Percentiles rank a stretch among this genome's conserved stretches.
Evolutionary conservation across 768 basidiomycete species (phyloP).

Genomic region (Brasilioporus rufonigricans): DNA sequence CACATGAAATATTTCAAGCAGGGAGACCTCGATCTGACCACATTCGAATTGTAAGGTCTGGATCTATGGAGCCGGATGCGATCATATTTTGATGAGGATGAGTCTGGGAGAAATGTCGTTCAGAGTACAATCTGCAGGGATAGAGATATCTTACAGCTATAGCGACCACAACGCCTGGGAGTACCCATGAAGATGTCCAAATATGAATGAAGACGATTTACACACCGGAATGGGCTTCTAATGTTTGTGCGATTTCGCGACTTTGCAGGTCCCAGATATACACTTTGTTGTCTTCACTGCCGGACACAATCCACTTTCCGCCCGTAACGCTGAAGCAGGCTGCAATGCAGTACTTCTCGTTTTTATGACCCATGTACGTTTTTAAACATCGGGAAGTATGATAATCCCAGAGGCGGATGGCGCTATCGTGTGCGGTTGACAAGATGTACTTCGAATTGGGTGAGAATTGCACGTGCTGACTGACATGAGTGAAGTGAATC

Average conservation of each 20-base stretch:
- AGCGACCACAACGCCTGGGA: constrained; percentile 62
- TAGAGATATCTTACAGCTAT: constrained; percentile 63
- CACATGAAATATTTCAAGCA: constrained; percentile 3
- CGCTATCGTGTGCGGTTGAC: constrained; percentile 89
- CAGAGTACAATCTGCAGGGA: not conserved
- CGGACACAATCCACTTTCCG: constrained; percentile 88
- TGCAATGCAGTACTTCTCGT: constrained; percentile 80
- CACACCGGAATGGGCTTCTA: constrained; percentile 73
- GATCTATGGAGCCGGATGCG: constrained; percentile 83
- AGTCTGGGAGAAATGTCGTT: constrained; percentile 46
- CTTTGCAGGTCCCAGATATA: constrained; percentile 92
- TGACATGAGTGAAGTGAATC: constrained; percentile 25
- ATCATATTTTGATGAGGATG: constrained; percentile 87
- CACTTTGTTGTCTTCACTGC: constrained; percentile 87
- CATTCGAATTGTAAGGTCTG: constrained; percentile 77
- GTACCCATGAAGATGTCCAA: constrained; percentile 1
- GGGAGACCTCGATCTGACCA: constrained; percentile 60
- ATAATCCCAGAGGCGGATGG: constrained; percentile 94
- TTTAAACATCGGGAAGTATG: constrained; percentile 88
- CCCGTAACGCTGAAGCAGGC: constrained; percentile 84
- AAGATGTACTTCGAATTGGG: constrained; percentile 95
- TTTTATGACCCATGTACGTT: constrained; percentile 82
- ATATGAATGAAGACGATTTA: not conserved
- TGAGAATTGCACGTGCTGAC: constrained; percentile 91
- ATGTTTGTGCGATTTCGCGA: constrained; percentile 76